Evolutionary conservation across 108 stramenopile genomes (phyloP).

Genomic region (Epithemia pelagica): DNA sequence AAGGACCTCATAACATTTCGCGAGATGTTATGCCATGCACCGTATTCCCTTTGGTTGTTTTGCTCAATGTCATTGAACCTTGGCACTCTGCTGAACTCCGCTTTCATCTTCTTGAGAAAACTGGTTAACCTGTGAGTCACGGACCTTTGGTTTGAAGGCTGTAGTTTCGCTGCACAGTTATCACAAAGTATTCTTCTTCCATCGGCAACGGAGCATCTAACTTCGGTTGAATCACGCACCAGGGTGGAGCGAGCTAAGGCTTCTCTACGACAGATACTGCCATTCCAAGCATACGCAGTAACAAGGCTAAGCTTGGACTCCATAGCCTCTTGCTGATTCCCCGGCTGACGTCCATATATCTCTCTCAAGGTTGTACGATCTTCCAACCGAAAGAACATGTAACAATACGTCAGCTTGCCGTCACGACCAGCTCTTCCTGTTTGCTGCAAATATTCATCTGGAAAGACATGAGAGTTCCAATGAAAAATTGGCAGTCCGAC

Average conservation of each 20-base stretch:
- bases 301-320: neutral
- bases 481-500: neutral
- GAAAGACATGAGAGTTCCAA: neutral
- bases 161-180: neutral
- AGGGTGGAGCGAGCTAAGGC: neutral
- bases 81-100: neutral
- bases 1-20: neutral
- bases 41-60: neutral
- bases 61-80: neutral
- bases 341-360: neutral
- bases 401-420: constrained; percentile 33
- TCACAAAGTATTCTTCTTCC: neutral
- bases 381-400: constrained; percentile 23
- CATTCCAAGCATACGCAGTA: neutral
- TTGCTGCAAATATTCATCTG: constrained; percentile 49
- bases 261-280: neutral
- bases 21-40: neutral
- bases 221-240: neutral
- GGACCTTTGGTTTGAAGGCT: neutral
- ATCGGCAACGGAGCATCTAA: too few species aligned
- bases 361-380: neutral
- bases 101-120: neutral
- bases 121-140: neutral
- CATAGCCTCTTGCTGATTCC: neutral
- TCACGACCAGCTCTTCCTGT: constrained; percentile 71